Percentiles rank a stretch among this genome's conserved stretches.
These are phyloP conservation scores for Populus euphratica DNA, from an alignment of 345 rosid species.

Conservation along the genomic window DNA sequence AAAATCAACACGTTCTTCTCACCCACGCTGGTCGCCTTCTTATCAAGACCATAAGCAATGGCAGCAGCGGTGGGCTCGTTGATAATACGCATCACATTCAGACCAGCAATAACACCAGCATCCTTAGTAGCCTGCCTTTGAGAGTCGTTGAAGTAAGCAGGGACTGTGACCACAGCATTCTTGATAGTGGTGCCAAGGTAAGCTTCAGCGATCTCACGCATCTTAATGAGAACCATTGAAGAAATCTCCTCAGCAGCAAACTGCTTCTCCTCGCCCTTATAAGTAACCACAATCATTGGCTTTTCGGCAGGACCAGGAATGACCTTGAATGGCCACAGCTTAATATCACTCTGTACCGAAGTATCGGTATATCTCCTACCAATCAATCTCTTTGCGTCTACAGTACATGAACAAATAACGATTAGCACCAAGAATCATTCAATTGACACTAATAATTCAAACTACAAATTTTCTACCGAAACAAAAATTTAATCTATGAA, in stretches of 20 bases:
- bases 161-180: conserved; percentile 19
- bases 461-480: neutral
- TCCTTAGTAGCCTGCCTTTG: conserved; percentile 21
- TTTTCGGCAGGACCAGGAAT: conserved; percentile 24
- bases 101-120: conserved; percentile 16
- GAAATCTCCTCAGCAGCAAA: conserved; percentile 15
- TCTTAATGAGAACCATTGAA: conserved; percentile 14
- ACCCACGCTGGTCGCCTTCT: conserved; percentile 6
- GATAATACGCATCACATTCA: conserved; percentile 18
- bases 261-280: conserved; percentile 8
- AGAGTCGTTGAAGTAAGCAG: conserved; percentile 21
- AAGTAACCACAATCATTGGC: conserved; percentile 25
- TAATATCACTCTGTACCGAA: conserved; percentile 23
- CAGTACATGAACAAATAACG: neutral
- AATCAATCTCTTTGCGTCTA: conserved; percentile 33
- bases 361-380: conserved; percentile 25
- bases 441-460: neutral
- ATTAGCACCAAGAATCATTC: neutral
- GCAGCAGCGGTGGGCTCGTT: conserved; percentile 20
- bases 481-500: neutral
- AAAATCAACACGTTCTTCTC: conserved; percentile 20
- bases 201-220: conserved; percentile 19
- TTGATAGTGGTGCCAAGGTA: conserved; percentile 7
- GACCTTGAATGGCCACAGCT: conserved; percentile 29
- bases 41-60: conserved; percentile 17